Evolutionary conservation across 495 filamentous ascomycete genomes (phyloP), one percentile per base, ranked within the genome.

Genomic region (Penicillium ucsense): DNA sequence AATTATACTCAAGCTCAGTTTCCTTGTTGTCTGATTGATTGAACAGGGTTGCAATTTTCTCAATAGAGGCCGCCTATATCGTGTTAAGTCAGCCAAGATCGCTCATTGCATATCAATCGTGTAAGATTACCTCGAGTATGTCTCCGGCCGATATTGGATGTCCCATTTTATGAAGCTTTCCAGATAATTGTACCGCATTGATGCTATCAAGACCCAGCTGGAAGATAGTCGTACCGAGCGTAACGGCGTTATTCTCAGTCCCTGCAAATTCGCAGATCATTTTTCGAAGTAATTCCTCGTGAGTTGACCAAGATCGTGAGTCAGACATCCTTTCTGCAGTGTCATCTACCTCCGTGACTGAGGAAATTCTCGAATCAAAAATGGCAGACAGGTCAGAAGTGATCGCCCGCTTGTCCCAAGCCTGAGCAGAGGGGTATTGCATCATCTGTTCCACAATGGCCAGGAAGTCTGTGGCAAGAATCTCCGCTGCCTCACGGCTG

Each of bases 111-210:
- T 20, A 20, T 20, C 20, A 20, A 20, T 1, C 20, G 20, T 20
- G 20, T 20, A 20, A 20, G 20, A 20, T 20, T 53, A 68, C 67
- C 56, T 84, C 77, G 8, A 94, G 72, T 31, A 94, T 78, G 54
- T 92, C 85, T 29, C 77, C 73, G 1, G 82, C 79, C 4, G 73
- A 67, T 8, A 88, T 63, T 4, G 64, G 59, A 33, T 88, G 74
- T 0, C 78, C 80, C 8, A 63, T 43, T 41, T 65, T 73, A 52
- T 78, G 84, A 27, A 94, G 66, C 39, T 71, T 72, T 1, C 84
- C 77, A 2, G 85, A 77, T 4, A 89, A 68, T 58, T 83, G 86
- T 36, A 72, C 66, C 31, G 61, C 68, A 43, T 63, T 71, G 43
- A 73, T 68, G 53, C 70, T 73, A 48, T 73, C 70, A 34, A 73